These are phyloP conservation scores for Flaveria bidentis DNA, from an alignment of 129 eudicot species.

Conservation along the genomic window DNA sequence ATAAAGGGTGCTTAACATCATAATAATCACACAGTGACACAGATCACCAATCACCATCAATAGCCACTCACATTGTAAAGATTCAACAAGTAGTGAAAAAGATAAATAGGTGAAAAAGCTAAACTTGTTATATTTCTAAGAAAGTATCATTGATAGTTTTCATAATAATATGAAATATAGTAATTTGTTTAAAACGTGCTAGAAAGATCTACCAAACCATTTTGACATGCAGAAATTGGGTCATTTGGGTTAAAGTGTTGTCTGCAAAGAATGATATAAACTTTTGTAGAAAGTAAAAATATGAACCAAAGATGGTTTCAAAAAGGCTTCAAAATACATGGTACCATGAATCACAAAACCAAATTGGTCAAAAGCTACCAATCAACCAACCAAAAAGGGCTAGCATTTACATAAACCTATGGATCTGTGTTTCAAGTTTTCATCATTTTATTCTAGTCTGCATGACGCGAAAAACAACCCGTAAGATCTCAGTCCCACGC, in stretches of 20 bases:
- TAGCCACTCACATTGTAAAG: not conserved
- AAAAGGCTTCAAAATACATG: conserved; percentile 22
- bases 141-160: too few relatives aligned
- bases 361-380: conserved; percentile 16
- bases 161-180: not conserved
- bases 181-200: not conserved
- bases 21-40: too few relatives aligned
- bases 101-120: not conserved
- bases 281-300: not conserved
- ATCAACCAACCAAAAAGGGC: conserved; percentile 25
- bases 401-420: conserved; percentile 30
- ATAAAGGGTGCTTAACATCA: too few relatives aligned
- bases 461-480: conserved; percentile 22
- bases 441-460: conserved; percentile 33
- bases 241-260: not conserved
- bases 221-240: not conserved
- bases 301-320: conserved; percentile 25
- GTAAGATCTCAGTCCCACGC: conserved; percentile 13
- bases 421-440: conserved; percentile 21
- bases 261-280: conserved; percentile 7
- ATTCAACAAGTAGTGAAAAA: not conserved
- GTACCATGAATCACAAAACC: conserved; percentile 30
- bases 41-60: too few relatives aligned
- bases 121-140: not conserved
- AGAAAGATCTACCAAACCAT: not conserved